These are phyloP conservation scores for Boletus subparvulus DNA, from an alignment of 768 basidiomycete genomes.

Conservation along the genomic window DNA sequence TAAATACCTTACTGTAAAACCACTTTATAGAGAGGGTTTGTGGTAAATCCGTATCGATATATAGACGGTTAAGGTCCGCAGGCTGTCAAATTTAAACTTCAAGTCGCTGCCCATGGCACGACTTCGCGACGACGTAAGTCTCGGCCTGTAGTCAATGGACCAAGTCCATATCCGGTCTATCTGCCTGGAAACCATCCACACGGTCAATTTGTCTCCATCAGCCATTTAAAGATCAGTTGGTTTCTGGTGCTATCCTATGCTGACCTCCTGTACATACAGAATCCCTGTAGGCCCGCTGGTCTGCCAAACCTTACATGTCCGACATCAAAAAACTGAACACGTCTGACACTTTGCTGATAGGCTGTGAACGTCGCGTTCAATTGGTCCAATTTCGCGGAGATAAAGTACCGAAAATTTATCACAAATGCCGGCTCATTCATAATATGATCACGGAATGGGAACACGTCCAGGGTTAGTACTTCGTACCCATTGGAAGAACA, in stretches of 20 bases:
- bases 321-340: background rate
- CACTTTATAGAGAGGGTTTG: background rate
- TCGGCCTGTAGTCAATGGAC: background rate
- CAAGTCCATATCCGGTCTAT: background rate
- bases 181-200: background rate
- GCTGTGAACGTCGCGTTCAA: background rate
- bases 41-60: background rate
- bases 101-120: background rate
- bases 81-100: background rate
- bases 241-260: background rate
- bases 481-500: background rate
- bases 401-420: conserved; percentile 6
- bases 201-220: background rate
- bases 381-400: conserved; percentile 27
- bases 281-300: background rate
- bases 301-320: background rate
- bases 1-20: too few species aligned
- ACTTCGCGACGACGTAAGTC: background rate
- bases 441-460: conserved; percentile 19
- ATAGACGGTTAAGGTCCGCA: background rate
- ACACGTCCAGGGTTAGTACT: background rate
- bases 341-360: conserved; percentile 7
- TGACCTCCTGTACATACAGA: too few species aligned
- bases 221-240: background rate
- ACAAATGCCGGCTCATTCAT: background rate